phyloP scores from a whole-genome alignment of 495 filamentous ascomycete species.

The Parathielavia hyrcaniae region DNA sequence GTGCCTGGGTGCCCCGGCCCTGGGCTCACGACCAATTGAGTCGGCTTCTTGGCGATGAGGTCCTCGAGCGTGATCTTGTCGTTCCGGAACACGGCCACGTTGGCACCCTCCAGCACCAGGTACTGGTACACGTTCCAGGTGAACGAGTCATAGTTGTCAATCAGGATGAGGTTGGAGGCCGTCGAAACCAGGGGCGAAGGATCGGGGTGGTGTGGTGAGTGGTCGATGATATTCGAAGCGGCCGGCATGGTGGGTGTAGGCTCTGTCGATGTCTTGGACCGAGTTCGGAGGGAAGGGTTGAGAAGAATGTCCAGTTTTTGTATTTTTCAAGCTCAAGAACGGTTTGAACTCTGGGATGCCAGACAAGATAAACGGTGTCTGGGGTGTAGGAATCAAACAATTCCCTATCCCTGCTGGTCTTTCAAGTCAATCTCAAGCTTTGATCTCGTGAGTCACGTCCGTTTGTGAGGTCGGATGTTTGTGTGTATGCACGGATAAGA shows the following conservation, averaged over 20 bases:
- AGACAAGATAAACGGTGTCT: neutral
- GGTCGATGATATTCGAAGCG: constrained; percentile 59
- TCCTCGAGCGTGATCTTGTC: constrained; percentile 83
- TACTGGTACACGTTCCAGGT: constrained; percentile 99
- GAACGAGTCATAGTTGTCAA: constrained; percentile 99
- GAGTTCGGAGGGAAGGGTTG: constrained; percentile 11
- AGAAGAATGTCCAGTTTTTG: neutral
- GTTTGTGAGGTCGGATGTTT: neutral
- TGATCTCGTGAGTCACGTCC: constrained; percentile 7
- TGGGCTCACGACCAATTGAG: constrained; percentile 90
- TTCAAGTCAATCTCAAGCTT: neutral
- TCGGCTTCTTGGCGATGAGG: constrained; percentile 73
- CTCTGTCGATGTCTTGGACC: constrained; percentile 2
- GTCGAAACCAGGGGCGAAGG: constrained; percentile 59
- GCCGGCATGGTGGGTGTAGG: constrained; percentile 36
- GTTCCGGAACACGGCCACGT: constrained; percentile 82
- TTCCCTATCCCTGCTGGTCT: neutral
- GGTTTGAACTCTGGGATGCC: neutral
- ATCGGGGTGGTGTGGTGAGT: constrained; percentile 76
- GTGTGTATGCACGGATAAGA: neutral
- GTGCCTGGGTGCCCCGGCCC: constrained; percentile 86
- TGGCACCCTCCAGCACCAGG: constrained; percentile 86
- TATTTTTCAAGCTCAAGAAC: neutral
- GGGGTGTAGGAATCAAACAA: neutral
- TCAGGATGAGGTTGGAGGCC: constrained; percentile 85